These are phyloP conservation scores for Aegilops bicornis DNA, from an alignment of 176 grass and related monocot species.

Conservation along the genomic window DNA sequence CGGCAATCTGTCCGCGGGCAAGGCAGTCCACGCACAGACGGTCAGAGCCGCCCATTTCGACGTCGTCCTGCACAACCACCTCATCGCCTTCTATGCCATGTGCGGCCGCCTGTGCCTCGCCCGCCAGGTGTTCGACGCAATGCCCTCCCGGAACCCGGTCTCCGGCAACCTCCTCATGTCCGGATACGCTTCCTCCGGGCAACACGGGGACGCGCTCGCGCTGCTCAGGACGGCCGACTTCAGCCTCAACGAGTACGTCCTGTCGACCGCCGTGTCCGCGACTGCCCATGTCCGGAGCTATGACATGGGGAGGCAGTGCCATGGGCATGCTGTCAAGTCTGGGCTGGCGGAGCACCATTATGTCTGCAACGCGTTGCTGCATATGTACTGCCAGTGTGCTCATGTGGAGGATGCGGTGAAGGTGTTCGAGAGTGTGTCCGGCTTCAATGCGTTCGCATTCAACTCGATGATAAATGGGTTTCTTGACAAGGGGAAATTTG, in stretches of 20 bases:
- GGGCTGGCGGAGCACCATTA: conserved; percentile 37
- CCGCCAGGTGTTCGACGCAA: conserved; percentile 56
- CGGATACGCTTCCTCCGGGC: conserved; percentile 52
- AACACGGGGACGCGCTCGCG: conserved; percentile 36
- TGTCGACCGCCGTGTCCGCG: conserved; percentile 39
- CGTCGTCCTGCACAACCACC: conserved; percentile 56
- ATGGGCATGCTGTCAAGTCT: conserved; percentile 53
- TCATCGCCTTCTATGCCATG: conserved; percentile 50
- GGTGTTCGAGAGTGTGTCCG: conserved; percentile 38
- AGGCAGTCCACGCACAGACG: conserved; percentile 44
- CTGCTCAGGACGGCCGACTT: conserved; percentile 53
- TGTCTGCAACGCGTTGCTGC: conserved; percentile 53
- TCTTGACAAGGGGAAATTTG: conserved; percentile 46
- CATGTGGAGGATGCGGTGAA: conserved; percentile 45
- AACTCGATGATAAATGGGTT: conserved; percentile 83
- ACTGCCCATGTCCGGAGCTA: conserved; percentile 48
- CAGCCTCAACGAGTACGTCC: conserved; percentile 59
- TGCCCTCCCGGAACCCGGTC: conserved; percentile 53
- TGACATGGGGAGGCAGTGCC: conserved; percentile 60
- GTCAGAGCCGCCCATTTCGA: conserved; percentile 39
- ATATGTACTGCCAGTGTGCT: conserved; percentile 67
- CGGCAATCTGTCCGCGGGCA: conserved; percentile 31
- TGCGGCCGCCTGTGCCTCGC: conserved; percentile 44
- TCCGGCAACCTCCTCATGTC: conserved; percentile 63
- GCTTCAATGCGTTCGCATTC: conserved; percentile 51